phyloP scores from a whole-genome alignment of 176 grass and related monocot genomes.

The Canna indica region DNA sequence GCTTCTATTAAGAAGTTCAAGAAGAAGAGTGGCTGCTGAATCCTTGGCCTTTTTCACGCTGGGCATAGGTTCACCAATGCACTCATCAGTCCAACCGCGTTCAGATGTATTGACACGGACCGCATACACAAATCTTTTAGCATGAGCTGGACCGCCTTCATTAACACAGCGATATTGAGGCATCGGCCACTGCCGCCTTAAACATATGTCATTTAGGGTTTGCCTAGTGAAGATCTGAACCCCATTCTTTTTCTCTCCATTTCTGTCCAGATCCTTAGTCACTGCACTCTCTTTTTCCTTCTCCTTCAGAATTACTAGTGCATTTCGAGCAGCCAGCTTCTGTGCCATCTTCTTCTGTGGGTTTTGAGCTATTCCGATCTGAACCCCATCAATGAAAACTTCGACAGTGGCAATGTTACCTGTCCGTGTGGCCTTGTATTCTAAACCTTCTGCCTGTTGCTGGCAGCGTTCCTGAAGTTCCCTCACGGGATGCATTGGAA shows the following conservation, averaged over 20 bases:
- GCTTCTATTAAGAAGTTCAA: conserved; percentile 62
- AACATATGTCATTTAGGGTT: conserved; percentile 84
- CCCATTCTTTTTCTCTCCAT: conserved; percentile 59
- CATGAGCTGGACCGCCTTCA: conserved; percentile 89
- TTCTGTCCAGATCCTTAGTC: conserved; percentile 52
- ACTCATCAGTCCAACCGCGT: conserved; percentile 83
- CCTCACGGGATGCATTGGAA: conserved; percentile 95
- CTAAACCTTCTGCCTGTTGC: conserved; percentile 86
- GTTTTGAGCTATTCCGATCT: conserved; percentile 92
- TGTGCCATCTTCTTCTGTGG: conserved; percentile 99
- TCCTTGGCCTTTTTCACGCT: conserved; percentile 97
- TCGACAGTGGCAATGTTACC: conserved; percentile 84
- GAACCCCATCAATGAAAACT: conserved; percentile 82
- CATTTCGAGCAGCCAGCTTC: conserved; percentile 91
- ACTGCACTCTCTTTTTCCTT: conserved; percentile 57
- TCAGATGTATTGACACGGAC: conserved; percentile 81
- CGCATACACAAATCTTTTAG: conserved; percentile 78
- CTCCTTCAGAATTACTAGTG: conserved; percentile 66
- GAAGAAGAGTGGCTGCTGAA: conserved; percentile 81
- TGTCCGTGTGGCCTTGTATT: conserved; percentile 73
- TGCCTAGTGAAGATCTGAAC: conserved; percentile 77
- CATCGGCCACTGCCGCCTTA: conserved; percentile 97
- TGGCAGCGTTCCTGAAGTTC: conserved; percentile 99
- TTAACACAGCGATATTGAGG: conserved; percentile 83
- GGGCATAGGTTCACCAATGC: conserved; percentile 87